Base-by-base conservation (phyloP, 257 asterid species). In the Knoxia roxburghii region DNA sequence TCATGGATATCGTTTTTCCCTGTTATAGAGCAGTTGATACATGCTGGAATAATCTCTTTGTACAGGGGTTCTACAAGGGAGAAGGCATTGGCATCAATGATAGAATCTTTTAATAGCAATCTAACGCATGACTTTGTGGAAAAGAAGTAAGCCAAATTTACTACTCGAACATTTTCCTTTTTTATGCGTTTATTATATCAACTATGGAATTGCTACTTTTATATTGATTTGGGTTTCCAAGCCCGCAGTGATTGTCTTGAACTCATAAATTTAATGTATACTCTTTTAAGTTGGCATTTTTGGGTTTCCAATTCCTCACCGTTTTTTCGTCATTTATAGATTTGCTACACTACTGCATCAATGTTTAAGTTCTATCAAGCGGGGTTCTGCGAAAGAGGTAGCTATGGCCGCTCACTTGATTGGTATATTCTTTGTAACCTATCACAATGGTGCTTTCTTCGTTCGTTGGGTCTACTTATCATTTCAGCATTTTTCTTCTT, bases 11-110 rank as follows among this genome's bases (percentile, higher is more conserved):
- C 10, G 12, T 58, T 24, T 32, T 32, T 7, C 60, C 39, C 18
- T 26, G 21, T 4, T 30, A 32, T 29, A 32, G 20, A 39, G 27
- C 37, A 43, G 12, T 26, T 21, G 56, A 50, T 13, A 49, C 39
- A 4, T 49, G 49, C 49, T 64, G 32, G 33, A 29, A 45, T 40
- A 43, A 41, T 48, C 30, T 55, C 4, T 75, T 20, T 72, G 10
- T 79, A 35, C 91, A 94, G 99, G 84, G 99, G 96, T 7, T 72
- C 96, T 61, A 88, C 96, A 20, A 83, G 96, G 76, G 97, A 94
- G 85, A 83, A 82, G 77, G 97, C 96, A 5, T 76, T 94, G 88
- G 72, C 87, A 10, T 79, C 90, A 35, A 76, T 94, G 62, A 83
- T 81, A 46, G 92, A 88, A 74, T 78, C 89, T 21, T 94, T 94